Percentiles rank a stretch among this genome's conserved stretches.
Conservation (phyloP, 2,329 filamentous ascomycete species). For the Myriosclerotinia curreyana region DNA sequence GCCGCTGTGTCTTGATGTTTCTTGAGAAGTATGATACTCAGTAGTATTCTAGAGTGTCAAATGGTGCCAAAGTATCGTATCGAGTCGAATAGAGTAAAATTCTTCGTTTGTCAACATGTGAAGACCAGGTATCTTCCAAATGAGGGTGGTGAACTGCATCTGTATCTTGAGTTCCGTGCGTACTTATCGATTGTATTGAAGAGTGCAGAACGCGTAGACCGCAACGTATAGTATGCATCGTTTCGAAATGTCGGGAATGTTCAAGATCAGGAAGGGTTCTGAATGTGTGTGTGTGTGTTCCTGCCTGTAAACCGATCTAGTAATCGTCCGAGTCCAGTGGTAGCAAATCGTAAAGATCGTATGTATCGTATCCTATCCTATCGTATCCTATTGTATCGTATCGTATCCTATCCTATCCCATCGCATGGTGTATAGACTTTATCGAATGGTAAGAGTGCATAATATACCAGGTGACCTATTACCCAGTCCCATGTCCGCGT, state of each 20-base stretch:
- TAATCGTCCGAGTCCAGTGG: slow-evolving; percentile 2
- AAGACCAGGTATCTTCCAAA: no score
- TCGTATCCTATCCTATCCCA: background rate
- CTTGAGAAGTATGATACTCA: background rate
- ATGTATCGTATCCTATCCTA: background rate
- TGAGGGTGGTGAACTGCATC: no score
- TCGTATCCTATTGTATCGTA: background rate
- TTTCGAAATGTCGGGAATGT: background rate
- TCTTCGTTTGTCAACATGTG: background rate
- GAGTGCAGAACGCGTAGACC: no score
- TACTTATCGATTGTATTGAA: no score
- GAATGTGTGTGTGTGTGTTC: slow-evolving; percentile 7
- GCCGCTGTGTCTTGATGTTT: background rate
- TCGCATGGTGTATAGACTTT: background rate
- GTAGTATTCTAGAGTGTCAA: background rate
- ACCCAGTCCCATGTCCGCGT: background rate
- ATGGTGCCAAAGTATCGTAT: background rate
- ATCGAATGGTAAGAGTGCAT: background rate
- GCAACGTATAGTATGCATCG: no score
- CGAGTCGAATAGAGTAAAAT: background rate
- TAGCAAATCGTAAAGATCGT: background rate
- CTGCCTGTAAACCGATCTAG: background rate
- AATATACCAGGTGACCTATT: background rate
- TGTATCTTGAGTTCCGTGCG: no score
- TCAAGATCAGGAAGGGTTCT: slow-evolving; percentile 1